Evolutionary conservation across 495 filamentous ascomycete species (phyloP).

Genomic region (Penicillium alfredii): DNA sequence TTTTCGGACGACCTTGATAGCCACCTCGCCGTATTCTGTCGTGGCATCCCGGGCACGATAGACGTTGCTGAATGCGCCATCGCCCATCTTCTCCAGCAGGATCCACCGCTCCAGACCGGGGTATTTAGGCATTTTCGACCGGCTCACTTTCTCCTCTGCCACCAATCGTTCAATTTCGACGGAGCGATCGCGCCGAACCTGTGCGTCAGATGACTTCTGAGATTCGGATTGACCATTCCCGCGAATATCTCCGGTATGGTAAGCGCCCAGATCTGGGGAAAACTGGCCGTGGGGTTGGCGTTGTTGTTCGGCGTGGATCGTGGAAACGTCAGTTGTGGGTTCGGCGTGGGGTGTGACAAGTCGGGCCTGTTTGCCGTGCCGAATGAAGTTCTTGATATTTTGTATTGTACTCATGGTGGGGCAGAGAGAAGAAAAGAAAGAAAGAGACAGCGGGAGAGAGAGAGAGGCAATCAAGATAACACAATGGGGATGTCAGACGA

Average conservation of each 20-base stretch:
- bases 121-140: conserved; percentile 82
- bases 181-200: conserved; percentile 40
- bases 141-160: conserved; percentile 80
- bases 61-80: conserved; percentile 98
- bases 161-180: conserved; percentile 72
- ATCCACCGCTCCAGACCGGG: conserved; percentile 89
- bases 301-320: conserved; percentile 62
- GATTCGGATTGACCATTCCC: conserved; percentile 55
- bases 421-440: neutral
- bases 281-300: conserved; percentile 45
- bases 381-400: conserved; percentile 95
- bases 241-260: conserved; percentile 38
- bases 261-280: conserved; percentile 50
- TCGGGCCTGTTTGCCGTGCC: conserved; percentile 94
- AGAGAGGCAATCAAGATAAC: conserved; percentile 1
- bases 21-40: conserved; percentile 69
- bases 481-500: conserved; percentile 4
- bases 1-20: conserved; percentile 98
- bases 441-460: conserved; percentile 1
- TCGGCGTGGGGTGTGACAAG: conserved; percentile 57
- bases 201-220: conserved; percentile 48
- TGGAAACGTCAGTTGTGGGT: conserved; percentile 61
- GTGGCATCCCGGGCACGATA: conserved; percentile 76
- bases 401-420: conserved; percentile 72
- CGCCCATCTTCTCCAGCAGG: conserved; percentile 95